Percentiles rank a stretch among this genome's conserved stretches.
Conservation (phyloP, 2,329 filamentous ascomycete species). For the Metarhizium brunneum region DNA sequence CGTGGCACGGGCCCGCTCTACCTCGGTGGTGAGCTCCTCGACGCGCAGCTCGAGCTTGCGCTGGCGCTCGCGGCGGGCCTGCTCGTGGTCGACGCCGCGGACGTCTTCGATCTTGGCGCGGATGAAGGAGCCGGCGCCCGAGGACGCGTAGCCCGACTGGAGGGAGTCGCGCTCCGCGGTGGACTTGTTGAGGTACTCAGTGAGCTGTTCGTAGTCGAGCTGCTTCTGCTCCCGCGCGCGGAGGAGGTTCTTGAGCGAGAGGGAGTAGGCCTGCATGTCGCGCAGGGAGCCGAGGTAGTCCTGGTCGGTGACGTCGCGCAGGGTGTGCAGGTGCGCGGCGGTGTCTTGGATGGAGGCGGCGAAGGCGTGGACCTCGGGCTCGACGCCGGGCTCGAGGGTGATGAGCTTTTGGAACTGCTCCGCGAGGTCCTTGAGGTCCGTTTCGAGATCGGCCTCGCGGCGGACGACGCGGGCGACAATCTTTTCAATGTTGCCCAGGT, state of each 20-base stretch:
- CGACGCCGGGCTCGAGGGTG: slow-evolving; percentile 77
- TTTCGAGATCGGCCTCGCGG: slow-evolving; percentile 77
- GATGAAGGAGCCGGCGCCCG: slow-evolving; percentile 70
- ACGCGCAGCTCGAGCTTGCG: slow-evolving; percentile 89
- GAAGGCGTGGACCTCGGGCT: slow-evolving; percentile 74
- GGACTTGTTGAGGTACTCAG: slow-evolving; percentile 89
- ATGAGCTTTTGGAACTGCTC: slow-evolving; percentile 94
- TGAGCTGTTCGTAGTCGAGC: slow-evolving; percentile 91
- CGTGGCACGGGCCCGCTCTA: slow-evolving; percentile 76
- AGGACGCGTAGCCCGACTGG: slow-evolving; percentile 45
- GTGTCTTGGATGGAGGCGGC: slow-evolving; percentile 80
- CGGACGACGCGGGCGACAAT: slow-evolving; percentile 87
- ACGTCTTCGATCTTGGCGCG: slow-evolving; percentile 94
- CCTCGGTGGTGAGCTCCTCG: slow-evolving; percentile 80
- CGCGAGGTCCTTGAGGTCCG: slow-evolving; percentile 80
- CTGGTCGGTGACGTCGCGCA: slow-evolving; percentile 88
- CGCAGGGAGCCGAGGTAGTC: slow-evolving; percentile 88
- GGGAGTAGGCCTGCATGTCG: slow-evolving; percentile 92
- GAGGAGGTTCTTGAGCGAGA: slow-evolving; percentile 77
- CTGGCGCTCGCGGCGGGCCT: slow-evolving; percentile 74
- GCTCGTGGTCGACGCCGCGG: slow-evolving; percentile 91
- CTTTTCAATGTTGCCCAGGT: slow-evolving; percentile 87
- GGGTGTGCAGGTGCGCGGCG: slow-evolving; percentile 62
- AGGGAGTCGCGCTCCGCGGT: slow-evolving; percentile 78
- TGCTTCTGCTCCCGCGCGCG: slow-evolving; percentile 96